Conservation (phyloP, 176 grass and related monocot genomes). For the Chloris gayana region DNA sequence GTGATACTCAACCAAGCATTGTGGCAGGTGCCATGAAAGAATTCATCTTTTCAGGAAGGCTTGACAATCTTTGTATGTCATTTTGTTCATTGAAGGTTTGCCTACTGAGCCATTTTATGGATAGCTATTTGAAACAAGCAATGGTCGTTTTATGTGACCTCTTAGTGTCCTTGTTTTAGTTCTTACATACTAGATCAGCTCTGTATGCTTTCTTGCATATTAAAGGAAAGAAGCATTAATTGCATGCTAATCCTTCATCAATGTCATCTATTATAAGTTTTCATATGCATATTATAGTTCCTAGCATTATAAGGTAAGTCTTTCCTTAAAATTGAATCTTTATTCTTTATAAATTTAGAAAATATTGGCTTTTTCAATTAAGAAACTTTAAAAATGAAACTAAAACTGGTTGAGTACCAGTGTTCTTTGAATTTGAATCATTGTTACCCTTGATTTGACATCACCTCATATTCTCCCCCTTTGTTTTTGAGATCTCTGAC, state of each 20-base stretch:
- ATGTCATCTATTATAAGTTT: not conserved
- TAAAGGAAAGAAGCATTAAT: not conserved
- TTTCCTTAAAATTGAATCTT: not conserved
- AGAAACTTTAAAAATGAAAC: not conserved
- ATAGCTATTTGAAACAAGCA: constrained; percentile 19
- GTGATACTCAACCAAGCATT: constrained; percentile 89
- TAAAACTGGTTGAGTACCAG: not conserved
- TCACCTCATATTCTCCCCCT: not conserved
- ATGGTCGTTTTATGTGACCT: constrained; percentile 1
- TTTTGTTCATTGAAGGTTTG: constrained; percentile 92
- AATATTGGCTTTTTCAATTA: not conserved
- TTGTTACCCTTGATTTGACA: constrained; percentile 3
- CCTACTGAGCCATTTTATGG: not conserved
- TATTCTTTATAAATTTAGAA: not conserved
- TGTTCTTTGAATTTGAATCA: not conserved
- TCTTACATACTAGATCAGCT: not conserved
- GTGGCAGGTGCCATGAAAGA: constrained; percentile 91
- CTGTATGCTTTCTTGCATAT: not conserved
- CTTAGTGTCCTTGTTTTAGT: not conserved
- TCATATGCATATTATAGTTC: not conserved
- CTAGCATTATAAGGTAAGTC: not conserved
- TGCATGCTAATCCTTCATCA: constrained; percentile 11
- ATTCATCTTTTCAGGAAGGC: constrained; percentile 96
- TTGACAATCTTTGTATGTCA: constrained; percentile 99
- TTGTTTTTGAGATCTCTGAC: no score